Conservation (phyloP, 2,329 filamentous ascomycete species). For the Cryphonectria nitschkei region DNA sequence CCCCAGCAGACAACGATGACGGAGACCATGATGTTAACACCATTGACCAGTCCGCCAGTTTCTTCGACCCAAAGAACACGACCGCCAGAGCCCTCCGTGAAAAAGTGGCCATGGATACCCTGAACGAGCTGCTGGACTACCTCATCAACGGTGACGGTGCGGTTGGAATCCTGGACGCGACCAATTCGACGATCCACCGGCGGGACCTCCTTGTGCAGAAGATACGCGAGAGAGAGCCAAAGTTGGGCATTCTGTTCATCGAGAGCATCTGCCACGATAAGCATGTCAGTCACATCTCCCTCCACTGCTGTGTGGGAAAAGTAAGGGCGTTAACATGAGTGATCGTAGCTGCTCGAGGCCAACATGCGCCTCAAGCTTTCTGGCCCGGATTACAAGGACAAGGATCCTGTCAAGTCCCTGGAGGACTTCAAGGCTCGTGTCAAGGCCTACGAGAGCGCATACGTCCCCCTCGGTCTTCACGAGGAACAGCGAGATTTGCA, state of each 20-base stretch:
- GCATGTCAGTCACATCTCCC: constrained; percentile 47
- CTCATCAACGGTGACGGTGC: constrained; percentile 80
- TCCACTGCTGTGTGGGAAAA: neutral
- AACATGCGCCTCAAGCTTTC: constrained; percentile 98
- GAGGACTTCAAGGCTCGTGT: constrained; percentile 93
- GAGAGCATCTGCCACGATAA: constrained; percentile 91
- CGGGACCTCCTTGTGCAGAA: constrained; percentile 82
- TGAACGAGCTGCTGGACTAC: constrained; percentile 91
- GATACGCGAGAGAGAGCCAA: constrained; percentile 81
- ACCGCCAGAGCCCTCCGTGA: constrained; percentile 83
- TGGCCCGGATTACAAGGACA: constrained; percentile 93
- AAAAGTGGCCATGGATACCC: constrained; percentile 86
- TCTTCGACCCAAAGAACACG: constrained; percentile 91
- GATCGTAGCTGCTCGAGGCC: constrained; percentile 72
- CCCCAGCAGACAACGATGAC: constrained; percentile 17
- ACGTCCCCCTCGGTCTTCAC: constrained; percentile 85
- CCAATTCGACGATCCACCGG: constrained; percentile 90
- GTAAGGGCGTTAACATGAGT: constrained; percentile 19
- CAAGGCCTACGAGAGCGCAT: constrained; percentile 90
- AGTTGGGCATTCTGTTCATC: constrained; percentile 89
- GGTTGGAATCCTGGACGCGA: constrained; percentile 94
- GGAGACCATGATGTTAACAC: constrained; percentile 36
- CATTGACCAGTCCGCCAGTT: constrained; percentile 87
- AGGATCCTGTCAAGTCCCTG: constrained; percentile 83
- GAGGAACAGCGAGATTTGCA: constrained; percentile 91